These are phyloP conservation scores for Pelargonium australe DNA, from an alignment of 441 rosid species.

Conservation along the genomic window DNA sequence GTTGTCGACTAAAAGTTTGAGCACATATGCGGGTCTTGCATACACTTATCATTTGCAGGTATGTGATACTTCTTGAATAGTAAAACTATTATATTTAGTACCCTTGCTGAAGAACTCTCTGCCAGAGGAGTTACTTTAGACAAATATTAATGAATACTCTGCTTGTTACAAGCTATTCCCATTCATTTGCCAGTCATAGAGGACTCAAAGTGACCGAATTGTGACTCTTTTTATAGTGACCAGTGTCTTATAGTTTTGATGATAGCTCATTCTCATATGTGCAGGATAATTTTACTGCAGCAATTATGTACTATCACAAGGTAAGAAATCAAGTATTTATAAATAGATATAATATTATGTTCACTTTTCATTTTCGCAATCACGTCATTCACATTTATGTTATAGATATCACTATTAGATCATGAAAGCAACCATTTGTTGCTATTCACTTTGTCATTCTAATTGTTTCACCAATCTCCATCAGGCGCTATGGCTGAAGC, in stretches of 20 bases:
- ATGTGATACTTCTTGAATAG: neutral
- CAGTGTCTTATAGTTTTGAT: constrained; percentile 4
- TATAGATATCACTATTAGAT: neutral
- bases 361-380: neutral
- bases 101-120: no score
- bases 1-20: constrained; percentile 66
- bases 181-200: no score
- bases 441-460: constrained; percentile 5
- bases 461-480: neutral
- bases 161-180: no score
- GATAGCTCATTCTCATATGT: constrained; percentile 9
- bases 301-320: constrained; percentile 79
- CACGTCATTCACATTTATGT: neutral
- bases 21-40: constrained; percentile 92
- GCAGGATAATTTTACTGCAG: constrained; percentile 77
- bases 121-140: no score
- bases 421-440: neutral
- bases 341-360: neutral
- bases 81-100: neutral
- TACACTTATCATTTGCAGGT: constrained; percentile 90
- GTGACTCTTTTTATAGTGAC: no score
- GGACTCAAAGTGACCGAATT: no score
- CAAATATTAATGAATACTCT: no score
- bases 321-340: constrained; percentile 27
- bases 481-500: constrained; percentile 83